phyloP scores from a whole-genome alignment of 441 rosid genomes.

The Breynia disticha region DNA sequence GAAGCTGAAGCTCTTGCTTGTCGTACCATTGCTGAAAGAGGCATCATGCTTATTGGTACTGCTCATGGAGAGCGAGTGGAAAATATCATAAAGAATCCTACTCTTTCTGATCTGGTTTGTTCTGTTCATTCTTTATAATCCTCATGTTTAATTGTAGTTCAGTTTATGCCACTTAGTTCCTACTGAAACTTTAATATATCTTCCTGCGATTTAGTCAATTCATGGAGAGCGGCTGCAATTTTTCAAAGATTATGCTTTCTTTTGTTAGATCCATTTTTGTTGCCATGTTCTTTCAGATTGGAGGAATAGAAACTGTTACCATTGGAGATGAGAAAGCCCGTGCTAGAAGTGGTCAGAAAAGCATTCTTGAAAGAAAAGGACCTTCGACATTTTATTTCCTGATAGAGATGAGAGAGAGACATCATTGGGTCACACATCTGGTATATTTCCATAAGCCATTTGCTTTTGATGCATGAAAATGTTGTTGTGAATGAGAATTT shows the following conservation, averaged over 20 bases:
- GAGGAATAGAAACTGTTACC: conserved; percentile 54
- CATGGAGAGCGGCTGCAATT: no score
- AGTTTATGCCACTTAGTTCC: no score
- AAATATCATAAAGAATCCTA: conserved; percentile 86
- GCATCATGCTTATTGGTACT: conserved; percentile 89
- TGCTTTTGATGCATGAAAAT: no score
- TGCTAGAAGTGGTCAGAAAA: conserved; percentile 78
- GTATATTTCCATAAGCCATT: conserved; percentile 2
- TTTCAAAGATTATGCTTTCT: no score
- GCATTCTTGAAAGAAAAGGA: conserved; percentile 82
- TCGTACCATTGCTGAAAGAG: conserved; percentile 92
- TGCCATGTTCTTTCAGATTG: not conserved
- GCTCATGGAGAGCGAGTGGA: conserved; percentile 85
- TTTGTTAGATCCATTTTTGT: not conserved
- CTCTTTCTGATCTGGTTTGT: conserved; percentile 65
- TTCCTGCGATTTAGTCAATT: no score
- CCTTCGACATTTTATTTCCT: conserved; percentile 73
- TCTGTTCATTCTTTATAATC: no score
- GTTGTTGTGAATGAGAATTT: no score
- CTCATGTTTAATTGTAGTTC: no score
- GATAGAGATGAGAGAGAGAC: conserved; percentile 38
- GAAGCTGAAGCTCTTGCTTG: conserved; percentile 94
- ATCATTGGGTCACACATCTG: no score
- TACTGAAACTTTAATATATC: no score
- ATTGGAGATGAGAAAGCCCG: conserved; percentile 88